These are phyloP conservation scores for Crithidia sp. DNA, from an alignment of 208 protist species.

Conservation along the genomic window DNA sequence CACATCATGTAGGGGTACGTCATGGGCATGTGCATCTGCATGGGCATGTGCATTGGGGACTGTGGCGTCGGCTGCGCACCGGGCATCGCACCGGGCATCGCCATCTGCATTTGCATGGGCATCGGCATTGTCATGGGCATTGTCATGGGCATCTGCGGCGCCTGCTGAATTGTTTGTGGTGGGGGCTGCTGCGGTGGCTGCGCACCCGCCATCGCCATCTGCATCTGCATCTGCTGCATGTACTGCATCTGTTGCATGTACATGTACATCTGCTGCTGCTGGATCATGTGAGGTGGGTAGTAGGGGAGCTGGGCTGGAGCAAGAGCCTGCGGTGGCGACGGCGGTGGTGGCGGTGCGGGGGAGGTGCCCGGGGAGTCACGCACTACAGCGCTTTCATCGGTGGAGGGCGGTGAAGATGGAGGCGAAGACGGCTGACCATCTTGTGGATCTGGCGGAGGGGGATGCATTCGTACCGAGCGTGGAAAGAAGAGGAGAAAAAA, in stretches of 20 bases:
- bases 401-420: too few species aligned
- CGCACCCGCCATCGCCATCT: background rate
- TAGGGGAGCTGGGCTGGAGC: background rate
- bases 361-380: background rate
- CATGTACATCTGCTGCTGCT: conserved; percentile 11
- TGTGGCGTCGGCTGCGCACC: background rate
- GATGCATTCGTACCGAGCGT: too few species aligned
- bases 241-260: background rate
- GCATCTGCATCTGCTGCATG: background rate
- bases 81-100: too few species aligned
- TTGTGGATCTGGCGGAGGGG: too few species aligned
- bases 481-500: too few species aligned
- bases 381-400: too few species aligned
- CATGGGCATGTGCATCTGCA: conserved; percentile 2
- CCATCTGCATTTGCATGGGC: background rate
- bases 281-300: background rate
- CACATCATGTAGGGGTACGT: conserved; percentile 5
- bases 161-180: background rate
- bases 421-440: too few species aligned
- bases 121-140: background rate
- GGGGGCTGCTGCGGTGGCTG: background rate
- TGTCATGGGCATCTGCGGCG: background rate
- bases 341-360: background rate
- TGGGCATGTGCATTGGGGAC: background rate
- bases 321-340: background rate